Conservation (phyloP, 73 alveolate species). For the Breviolum minutum region DNA sequence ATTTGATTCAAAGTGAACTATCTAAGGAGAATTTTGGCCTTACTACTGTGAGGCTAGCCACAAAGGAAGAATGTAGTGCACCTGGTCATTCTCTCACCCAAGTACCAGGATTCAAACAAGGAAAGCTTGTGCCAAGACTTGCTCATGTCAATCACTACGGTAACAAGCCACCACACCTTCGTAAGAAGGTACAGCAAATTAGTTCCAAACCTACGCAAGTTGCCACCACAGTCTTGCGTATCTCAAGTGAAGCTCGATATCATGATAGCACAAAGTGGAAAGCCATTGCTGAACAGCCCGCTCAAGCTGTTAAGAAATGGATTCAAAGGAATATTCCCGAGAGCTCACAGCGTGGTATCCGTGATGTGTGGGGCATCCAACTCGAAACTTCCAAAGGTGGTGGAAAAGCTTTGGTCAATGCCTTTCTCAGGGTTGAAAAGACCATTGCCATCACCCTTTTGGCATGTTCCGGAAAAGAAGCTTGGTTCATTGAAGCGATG, state of each 20-base stretch:
- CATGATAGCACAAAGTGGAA: not conserved
- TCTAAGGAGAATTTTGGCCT: not conserved
- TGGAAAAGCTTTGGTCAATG: not conserved
- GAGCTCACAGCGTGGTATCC: not conserved
- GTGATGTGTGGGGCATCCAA: not conserved
- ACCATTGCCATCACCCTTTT: not conserved
- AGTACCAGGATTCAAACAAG: not conserved
- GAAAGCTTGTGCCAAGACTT: not conserved
- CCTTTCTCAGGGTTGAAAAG: not conserved
- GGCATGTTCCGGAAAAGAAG: not conserved
- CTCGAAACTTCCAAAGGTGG: slow-evolving; percentile 1
- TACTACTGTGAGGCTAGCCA: not conserved
- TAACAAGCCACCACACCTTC: not conserved
- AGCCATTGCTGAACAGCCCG: not conserved
- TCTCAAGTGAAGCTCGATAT: not conserved
- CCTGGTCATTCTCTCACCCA: not conserved
- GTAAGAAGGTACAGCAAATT: not conserved
- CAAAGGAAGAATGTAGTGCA: not conserved
- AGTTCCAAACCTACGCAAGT: not conserved
- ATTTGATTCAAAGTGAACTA: not conserved
- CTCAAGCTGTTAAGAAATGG: not conserved
- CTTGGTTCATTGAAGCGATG: slow-evolving; percentile 18
- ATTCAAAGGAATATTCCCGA: not conserved
- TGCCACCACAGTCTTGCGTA: not conserved
- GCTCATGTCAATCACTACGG: not conserved